Evolutionary conservation across 225 moss, liverwort and hornwort species (phyloP), one percentile per base, ranked within the genome.

Genomic region (Pseudoscleropodium purum): DNA sequence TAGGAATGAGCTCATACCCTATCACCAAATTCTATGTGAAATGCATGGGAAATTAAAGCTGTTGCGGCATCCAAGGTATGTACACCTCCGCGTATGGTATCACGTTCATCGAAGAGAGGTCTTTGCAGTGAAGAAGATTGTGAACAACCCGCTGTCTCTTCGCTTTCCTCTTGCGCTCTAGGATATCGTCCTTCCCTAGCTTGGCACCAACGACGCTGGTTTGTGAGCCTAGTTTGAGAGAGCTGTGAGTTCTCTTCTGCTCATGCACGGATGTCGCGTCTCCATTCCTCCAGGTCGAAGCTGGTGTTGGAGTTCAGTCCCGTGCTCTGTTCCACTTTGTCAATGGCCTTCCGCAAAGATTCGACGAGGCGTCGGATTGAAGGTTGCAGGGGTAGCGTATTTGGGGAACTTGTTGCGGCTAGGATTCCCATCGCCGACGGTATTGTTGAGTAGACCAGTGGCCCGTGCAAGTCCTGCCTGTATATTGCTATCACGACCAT

Each of bases 171-270:
- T 45, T 45, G 45, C 45, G 45, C 45, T 45, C 45, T 45, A 45
- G 45, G 45, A 45, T 45, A 45, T 45, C 8, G 45, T 45, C 45
- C 45, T 45, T 45, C 45, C 45, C 45, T 45, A 45, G 45, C 45
- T 45, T 45, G 45, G 45, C 45, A 45, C 45, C 45, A 45, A 45
- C 45, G 45, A 45, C 45, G 45, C 45, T 45, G 45, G 45, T 45
- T 45, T 45, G 45, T 45, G 45, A 45, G 45, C 45, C 45, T 45
- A 45, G 45, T 45, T 45, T 45, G 45, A n/a, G n/a, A 90, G 57
- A n/a, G 87, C 66, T 36, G 68, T 16, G 27, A 97, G 94, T 83
- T 94, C 94, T 80, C 67, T 66, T 73, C 96, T 91, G 69, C 97
- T 97, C 78, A 34, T 85, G 90, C 97, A 97, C 24, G 95, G 89